Conservation (phyloP, 495 filamentous ascomycete species). For the Aspergillus olivimuriae region DNA sequence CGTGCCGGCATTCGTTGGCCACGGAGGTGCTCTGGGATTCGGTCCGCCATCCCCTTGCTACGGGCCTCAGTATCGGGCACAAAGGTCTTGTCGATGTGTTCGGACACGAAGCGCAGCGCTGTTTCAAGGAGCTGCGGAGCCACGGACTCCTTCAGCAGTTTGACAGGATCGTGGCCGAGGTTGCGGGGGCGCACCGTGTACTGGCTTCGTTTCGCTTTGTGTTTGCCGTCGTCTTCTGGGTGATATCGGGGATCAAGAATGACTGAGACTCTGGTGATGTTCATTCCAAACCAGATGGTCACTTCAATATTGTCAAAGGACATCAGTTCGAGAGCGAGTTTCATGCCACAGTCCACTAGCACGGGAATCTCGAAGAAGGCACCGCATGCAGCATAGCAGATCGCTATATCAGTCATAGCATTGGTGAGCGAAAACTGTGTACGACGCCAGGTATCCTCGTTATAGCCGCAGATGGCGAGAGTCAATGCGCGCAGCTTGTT, state of each 20-base stretch:
- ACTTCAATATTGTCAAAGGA: constrained; percentile 25
- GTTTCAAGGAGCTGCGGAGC: constrained; percentile 12
- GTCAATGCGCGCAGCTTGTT: constrained; percentile 8
- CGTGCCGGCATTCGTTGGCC: too few relatives aligned
- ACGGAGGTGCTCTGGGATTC: constrained; percentile 23
- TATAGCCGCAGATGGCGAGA: constrained; percentile 11
- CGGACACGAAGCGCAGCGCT: constrained; percentile 16
- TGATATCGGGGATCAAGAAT: not conserved
- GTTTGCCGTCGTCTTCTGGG: too few relatives aligned
- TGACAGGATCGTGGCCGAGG: not conserved
- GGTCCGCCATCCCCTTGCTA: constrained; percentile 13
- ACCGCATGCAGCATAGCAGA: constrained; percentile 26
- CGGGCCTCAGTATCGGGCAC: constrained; percentile 16
- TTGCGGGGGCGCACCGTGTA: too few relatives aligned
- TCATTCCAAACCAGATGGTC: constrained; percentile 21
- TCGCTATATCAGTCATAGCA: constrained; percentile 22
- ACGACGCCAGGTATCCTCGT: not conserved
- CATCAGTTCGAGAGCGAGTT: constrained; percentile 16
- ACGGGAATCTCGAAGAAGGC: constrained; percentile 19
- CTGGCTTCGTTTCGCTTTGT: too few relatives aligned
- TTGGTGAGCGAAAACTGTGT: constrained; percentile 9
- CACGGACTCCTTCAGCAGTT: constrained; percentile 10
- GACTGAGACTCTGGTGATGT: not conserved
- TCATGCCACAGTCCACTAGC: constrained; percentile 21
- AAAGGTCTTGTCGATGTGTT: constrained; percentile 13